Evolutionary conservation across 2,329 filamentous ascomycete species (phyloP).

Genomic region (Pseudogymnoascus sp.): DNA sequence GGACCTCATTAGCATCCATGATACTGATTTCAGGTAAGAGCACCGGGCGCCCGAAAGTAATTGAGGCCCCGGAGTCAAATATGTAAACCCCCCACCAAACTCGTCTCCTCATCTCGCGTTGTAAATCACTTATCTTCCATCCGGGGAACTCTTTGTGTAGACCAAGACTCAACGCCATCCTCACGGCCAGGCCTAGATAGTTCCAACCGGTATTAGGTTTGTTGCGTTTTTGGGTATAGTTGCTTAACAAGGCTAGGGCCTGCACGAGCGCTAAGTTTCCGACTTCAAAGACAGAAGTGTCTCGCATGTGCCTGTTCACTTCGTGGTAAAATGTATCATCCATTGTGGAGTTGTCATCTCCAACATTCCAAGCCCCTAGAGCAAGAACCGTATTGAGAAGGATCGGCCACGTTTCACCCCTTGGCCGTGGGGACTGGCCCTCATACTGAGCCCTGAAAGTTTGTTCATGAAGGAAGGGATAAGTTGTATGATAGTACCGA

Average conservation of each 20-base stretch:
- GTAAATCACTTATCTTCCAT: conserved; percentile 34
- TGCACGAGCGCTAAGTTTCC: conserved; percentile 29
- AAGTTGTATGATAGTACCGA: conserved; percentile 15
- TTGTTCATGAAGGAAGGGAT: conserved; percentile 19
- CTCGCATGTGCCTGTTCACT: conserved; percentile 24
- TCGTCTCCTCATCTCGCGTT: conserved; percentile 32
- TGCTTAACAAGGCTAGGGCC: conserved; percentile 28
- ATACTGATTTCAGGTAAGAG: conserved; percentile 15
- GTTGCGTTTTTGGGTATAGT: conserved; percentile 39
- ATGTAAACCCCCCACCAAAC: conserved; percentile 39
- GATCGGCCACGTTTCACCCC: conserved; percentile 28
- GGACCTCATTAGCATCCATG: conserved; percentile 15
- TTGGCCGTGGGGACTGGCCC: conserved; percentile 15
- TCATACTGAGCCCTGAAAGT: conserved; percentile 16
- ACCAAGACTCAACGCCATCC: conserved; percentile 43
- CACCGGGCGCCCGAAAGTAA: conserved; percentile 37
- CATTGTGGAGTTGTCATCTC: conserved; percentile 22
- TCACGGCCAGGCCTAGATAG: conserved; percentile 41
- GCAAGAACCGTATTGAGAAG: conserved; percentile 31
- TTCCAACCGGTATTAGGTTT: conserved; percentile 45
- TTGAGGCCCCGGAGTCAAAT: conserved; percentile 39
- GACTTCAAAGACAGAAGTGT: conserved; percentile 28
- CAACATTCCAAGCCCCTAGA: conserved; percentile 30
- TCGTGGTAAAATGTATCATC: conserved; percentile 27
- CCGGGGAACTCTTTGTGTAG: conserved; percentile 38